Evolutionary conservation across 2,329 filamentous ascomycete species (phyloP), one percentile per base, ranked within the genome.

Genomic region (Exophiala aquamarina): DNA sequence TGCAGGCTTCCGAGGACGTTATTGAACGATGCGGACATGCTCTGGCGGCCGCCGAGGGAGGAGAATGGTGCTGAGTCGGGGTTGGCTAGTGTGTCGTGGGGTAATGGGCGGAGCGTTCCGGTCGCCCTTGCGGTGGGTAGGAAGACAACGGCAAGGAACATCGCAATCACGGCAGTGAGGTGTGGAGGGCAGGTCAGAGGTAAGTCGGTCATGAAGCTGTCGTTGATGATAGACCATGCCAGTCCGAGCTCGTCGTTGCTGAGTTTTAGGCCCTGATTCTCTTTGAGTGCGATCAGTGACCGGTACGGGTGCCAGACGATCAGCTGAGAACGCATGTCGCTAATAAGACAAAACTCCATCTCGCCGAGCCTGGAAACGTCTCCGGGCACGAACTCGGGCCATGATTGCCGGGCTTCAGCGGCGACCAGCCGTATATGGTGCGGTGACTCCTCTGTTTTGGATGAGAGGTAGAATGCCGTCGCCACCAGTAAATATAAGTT

Each of bases 371-470:
- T 89, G 45, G 87, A 83, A 7, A 87, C 86, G 66, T 95, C 90
- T 48, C 84, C 80, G 32, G 80, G 76, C 57, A 88, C 81, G 49
- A 86, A 80, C 55, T 91, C 87, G 75, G 88, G 84, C 89, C 89
- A 95, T 50, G 94, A 77, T 48, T 86, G 81, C 26, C 89, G 83
- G 3, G 91, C 89, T 67, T 98, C 93, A 37, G 83, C 85, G 9
- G 93, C 84, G 49, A 98, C 85, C 55, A 95, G 80, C 21, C 93
- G 82, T 61, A 98, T 97, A 66, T 98, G 93, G 66, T 97, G 92
- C 2, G 93, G 93, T 41, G 85, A 91, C 68, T 98, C 93, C 67
- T 98, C 93, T 82, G 95, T 95, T 71, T 98, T 98, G 73, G 90
- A 95, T 15, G 93, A 91, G 28, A 98, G 76, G 66, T 98, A 98